Base-by-base conservation (phyloP, 768 basidiomycete species). In the Suillus tomentosus region DNA sequence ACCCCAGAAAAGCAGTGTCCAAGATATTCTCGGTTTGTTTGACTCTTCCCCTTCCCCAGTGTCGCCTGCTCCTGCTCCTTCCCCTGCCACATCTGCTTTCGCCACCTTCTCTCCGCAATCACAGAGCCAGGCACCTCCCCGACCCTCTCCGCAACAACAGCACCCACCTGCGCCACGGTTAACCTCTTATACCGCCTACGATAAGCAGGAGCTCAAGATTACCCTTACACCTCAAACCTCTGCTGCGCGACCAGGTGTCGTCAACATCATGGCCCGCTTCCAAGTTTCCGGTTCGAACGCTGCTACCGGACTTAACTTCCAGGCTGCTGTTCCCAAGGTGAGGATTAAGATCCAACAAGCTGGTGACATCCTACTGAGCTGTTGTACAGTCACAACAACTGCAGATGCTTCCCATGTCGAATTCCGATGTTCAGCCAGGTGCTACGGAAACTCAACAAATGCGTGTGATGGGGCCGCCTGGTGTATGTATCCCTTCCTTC, bases 331-430 rank as follows among this genome's bases (percentile, higher is more conserved):
- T 9, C 96, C 96, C 4, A 96, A 94, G 85, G 95, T 94, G 65
- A 64, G 75, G 61, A 22, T 10, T n/a, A 34, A 11, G 62, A 40
- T 17, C 14, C 19, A 31, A 36, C 68, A 17, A 60, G 63, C 14
- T 55, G 27, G 56, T 45, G 36, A 43, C 36, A 45, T 56, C 39
- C 45, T 48, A 24, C 40, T 58, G 59, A 54, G 7, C 14, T 48
- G n/a, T n/a, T 39, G 7, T 54, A 3, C 71, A 99, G 94, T 92
- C 95, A 0, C 96, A 97, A 78, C 95, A 97, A 74, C 76, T 99
- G 62, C 96, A 98, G 75, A 99, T 99, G 96, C 82, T 95, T 63
- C 94, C 96, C 7, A 98, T 99, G 91, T 95, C 95, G 6, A 95
- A 89, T 75, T 82, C 89, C 13, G 89, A 86, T 60, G 83, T 99